Conservation (phyloP, 768 basidiomycete species). For the Tricholomella constricta region DNA sequence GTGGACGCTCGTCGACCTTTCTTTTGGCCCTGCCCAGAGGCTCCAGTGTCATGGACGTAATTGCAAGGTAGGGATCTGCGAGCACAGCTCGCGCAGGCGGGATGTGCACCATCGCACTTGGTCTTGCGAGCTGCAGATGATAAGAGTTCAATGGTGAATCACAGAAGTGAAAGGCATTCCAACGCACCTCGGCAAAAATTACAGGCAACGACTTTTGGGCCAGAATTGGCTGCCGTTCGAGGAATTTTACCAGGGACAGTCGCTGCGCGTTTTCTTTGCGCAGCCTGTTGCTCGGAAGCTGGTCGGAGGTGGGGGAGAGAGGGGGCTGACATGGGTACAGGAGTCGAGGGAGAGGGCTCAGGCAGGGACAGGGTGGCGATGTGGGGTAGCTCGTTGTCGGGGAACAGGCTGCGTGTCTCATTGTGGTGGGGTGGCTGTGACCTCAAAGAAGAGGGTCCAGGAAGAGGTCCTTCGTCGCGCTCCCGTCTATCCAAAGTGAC, state of each 20-base stretch:
- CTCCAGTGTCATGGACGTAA: conserved; percentile 68
- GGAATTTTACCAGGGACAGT: conserved; percentile 65
- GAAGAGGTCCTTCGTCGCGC: conserved; percentile 44
- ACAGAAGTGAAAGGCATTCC: conserved; percentile 1
- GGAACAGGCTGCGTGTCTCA: conserved; percentile 48
- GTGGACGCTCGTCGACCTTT: conserved; percentile 58
- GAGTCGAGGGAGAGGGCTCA: conserved; percentile 56
- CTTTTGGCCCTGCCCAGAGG: conserved; percentile 39
- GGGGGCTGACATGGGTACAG: conserved; percentile 61
- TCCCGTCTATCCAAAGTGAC: conserved; percentile 49
- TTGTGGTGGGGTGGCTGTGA: conserved; percentile 31
- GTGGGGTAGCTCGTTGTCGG: conserved; percentile 67
- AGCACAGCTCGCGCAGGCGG: conserved; percentile 81
- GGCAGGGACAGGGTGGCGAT: conserved; percentile 70
- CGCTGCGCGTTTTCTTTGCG: conserved; percentile 68
- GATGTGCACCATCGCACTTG: conserved; percentile 86
- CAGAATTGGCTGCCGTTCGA: conserved; percentile 64
- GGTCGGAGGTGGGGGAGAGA: conserved; percentile 66
- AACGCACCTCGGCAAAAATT: conserved; percentile 80
- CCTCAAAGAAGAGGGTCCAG: conserved; percentile 42
- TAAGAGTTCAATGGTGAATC: conserved; percentile 2
- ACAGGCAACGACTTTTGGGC: conserved; percentile 86
- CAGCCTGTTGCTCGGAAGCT: conserved; percentile 66
- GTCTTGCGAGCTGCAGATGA: conserved; percentile 77
- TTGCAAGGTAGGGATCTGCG: conserved; percentile 76